phyloP scores from a whole-genome alignment of 2,329 filamentous ascomycete genomes.

The Podosphaera xanthii region DNA sequence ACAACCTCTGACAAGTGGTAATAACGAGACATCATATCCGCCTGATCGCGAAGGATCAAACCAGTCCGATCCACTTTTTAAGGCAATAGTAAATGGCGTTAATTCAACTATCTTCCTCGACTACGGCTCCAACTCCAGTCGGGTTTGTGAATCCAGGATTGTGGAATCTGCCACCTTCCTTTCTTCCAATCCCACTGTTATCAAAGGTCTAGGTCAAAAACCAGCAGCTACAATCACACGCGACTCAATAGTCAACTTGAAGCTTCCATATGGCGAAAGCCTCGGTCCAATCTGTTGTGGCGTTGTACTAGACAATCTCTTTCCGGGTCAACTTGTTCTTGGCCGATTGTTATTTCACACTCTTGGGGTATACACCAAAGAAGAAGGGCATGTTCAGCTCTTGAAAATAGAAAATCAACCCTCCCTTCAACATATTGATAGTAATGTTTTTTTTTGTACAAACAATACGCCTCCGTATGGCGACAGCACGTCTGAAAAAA shows the following conservation, averaged over 20 bases:
- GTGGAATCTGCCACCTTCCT: background rate
- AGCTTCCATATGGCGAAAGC: background rate
- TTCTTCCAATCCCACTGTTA: background rate
- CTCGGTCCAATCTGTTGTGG: background rate
- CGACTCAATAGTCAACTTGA: background rate
- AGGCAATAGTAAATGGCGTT: background rate
- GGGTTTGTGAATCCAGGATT: background rate
- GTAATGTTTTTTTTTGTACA: background rate
- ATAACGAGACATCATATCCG: too few relatives aligned
- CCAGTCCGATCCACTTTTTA: background rate
- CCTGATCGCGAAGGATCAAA: background rate
- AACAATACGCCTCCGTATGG: background rate
- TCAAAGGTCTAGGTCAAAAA: background rate
- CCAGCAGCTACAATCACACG: background rate
- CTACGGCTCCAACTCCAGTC: background rate
- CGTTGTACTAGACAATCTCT: background rate
- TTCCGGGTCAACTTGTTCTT: background rate
- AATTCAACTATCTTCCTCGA: background rate
- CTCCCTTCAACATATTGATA: background rate
- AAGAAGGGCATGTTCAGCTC: background rate
- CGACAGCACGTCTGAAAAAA: background rate
- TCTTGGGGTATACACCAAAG: background rate
- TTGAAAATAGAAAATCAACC: background rate
- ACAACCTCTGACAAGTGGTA: too few relatives aligned
- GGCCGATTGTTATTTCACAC: background rate